Conservation (phyloP, 148 eudicot genomes). For the Drosera capensis region DNA sequence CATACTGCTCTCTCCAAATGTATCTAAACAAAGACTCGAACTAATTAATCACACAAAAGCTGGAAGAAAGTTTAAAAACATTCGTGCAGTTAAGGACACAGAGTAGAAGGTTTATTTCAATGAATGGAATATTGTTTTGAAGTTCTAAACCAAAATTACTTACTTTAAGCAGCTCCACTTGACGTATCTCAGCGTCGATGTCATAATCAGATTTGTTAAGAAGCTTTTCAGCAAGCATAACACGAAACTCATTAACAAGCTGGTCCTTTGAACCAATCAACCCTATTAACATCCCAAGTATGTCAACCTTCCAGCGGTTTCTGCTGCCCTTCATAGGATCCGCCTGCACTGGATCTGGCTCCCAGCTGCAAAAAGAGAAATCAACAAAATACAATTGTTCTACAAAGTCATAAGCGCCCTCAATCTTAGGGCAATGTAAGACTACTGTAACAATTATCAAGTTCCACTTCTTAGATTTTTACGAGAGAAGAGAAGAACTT, state of each 20-base stretch:
- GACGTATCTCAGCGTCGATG: conserved; percentile 87
- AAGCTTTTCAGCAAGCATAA: conserved; percentile 96
- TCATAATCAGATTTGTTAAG: conserved; percentile 92
- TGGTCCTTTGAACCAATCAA: conserved; percentile 98
- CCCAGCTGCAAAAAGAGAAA: conserved; percentile 49
- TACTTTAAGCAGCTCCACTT: conserved; percentile 90
- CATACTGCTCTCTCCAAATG: conserved; percentile 99
- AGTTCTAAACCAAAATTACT: not conserved
- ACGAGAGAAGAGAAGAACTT: no score
- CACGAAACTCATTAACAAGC: conserved; percentile 88
- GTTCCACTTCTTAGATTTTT: no score
- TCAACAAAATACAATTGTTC: not conserved
- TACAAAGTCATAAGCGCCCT: not conserved
- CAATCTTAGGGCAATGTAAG: no score
- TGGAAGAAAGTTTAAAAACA: not conserved
- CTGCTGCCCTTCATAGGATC: conserved; percentile 72
- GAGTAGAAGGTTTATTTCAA: no score
- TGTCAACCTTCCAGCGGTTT: conserved; percentile 68
- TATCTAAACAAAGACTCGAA: no score
- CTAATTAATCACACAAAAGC: no score
- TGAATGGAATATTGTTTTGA: no score
- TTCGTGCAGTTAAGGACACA: not conserved
- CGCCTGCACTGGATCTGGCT: conserved; percentile 98
- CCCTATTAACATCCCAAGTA: conserved; percentile 94
- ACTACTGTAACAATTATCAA: no score